Conservation (phyloP, 768 basidiomycete genomes). For the Obba rivulosa region DNA sequence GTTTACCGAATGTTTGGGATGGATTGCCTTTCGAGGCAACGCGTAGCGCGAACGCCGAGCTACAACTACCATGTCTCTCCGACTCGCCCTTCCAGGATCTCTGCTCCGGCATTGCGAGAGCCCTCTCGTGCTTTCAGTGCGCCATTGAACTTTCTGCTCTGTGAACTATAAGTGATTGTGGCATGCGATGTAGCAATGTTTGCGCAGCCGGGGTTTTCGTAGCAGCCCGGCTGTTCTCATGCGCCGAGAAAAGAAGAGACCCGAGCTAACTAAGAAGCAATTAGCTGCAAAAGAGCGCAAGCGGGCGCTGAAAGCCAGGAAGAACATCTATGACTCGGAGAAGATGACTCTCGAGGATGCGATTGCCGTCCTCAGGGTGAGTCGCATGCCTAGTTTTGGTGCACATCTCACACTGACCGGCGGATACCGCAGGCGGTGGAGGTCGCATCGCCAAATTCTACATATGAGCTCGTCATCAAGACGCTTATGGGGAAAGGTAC, state of each 20-base stretch:
- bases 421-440: slow-evolving; percentile 65
- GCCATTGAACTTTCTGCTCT: not conserved
- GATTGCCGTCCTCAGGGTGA: slow-evolving; percentile 64
- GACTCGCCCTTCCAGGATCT: not conserved
- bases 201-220: slow-evolving; percentile 43
- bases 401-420: not conserved
- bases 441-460: slow-evolving; percentile 67
- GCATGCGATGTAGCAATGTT: slow-evolving; percentile 3
- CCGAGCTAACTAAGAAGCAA: slow-evolving; percentile 65
- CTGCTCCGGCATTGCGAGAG: not conserved
- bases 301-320: slow-evolving; percentile 48
- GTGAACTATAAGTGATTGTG: not conserved
- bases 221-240: slow-evolving; percentile 42
- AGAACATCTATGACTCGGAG: slow-evolving; percentile 55
- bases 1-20: no score
- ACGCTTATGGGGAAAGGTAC: slow-evolving; percentile 75
- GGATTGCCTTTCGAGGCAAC: no score
- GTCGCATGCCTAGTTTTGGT: slow-evolving; percentile 17
- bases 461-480: slow-evolving; percentile 77
- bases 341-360: slow-evolving; percentile 65
- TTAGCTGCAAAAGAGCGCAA: slow-evolving; percentile 59
- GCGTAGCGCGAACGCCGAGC: no score
- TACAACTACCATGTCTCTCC: slow-evolving; percentile 2
- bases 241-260: slow-evolving; percentile 46
- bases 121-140: not conserved